A percentile compares a stretch with the other conserved stretches of the same genome.
Evolutionary conservation across 1,284 basidiomycete species (phyloP).

Genomic region (Ganoderma leucocontextum): DNA sequence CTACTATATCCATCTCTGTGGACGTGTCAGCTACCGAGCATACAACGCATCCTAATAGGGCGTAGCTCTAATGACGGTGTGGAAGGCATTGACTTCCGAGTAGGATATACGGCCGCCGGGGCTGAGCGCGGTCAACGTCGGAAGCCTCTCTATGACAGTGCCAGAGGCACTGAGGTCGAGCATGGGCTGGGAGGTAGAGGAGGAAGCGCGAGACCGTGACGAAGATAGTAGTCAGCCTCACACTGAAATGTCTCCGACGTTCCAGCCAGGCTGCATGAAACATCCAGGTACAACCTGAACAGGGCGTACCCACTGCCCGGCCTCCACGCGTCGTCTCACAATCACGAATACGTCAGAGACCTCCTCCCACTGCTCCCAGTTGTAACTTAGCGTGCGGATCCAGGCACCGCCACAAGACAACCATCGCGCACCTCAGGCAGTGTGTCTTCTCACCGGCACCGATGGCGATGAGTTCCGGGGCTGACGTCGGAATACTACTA

Average conservation of each 20-base stretch:
- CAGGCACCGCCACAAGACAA: neutral
- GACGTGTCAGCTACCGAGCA: conserved; percentile 26
- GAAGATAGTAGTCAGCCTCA: too few species aligned
- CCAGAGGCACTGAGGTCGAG: too few species aligned
- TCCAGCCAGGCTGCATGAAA: neutral
- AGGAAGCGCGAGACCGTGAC: too few species aligned
- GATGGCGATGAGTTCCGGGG: neutral
- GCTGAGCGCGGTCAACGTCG: conserved; percentile 87
- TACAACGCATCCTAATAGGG: conserved; percentile 24
- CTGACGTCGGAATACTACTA: too few species aligned
- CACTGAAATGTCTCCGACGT: neutral
- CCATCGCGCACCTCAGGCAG: neutral
- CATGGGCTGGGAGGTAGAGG: too few species aligned
- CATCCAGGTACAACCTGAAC: neutral
- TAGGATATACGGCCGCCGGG: conserved; percentile 92
- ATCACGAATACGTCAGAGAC: neutral
- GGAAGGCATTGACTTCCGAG: conserved; percentile 94
- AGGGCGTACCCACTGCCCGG: neutral
- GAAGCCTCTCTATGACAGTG: conserved; percentile 88
- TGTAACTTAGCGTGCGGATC: neutral
- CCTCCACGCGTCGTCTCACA: neutral
- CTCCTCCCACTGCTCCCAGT: too few species aligned
- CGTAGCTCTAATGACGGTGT: conserved; percentile 89
- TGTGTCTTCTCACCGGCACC: too few species aligned
- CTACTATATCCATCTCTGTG: conserved; percentile 94